A percentile compares a stretch with the other conserved stretches of the same genome.
These are phyloP conservation scores for Cytospora paraplurivora DNA, from an alignment of 2,329 filamentous ascomycete species.

Conservation along the genomic window DNA sequence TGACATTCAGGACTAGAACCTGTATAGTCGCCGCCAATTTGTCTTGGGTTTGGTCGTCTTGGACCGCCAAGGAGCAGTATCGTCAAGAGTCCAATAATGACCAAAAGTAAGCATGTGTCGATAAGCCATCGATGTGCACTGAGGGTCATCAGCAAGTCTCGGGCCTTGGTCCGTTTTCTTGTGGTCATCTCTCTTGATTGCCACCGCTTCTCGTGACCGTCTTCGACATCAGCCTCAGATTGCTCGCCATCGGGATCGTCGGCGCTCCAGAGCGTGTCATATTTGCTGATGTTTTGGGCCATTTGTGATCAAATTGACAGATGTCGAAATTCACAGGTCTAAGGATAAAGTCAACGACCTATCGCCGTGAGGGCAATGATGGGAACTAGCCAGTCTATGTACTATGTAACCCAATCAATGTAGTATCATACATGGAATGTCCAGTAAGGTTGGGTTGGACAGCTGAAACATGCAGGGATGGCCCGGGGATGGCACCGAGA, in stretches of 20 bases:
- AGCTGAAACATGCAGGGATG: background rate
- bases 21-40: slow-evolving; percentile 44
- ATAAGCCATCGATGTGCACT: slow-evolving; percentile 38
- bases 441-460: background rate
- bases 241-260: slow-evolving; percentile 38
- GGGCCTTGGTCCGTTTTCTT: slow-evolving; percentile 26
- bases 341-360: background rate
- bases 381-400: background rate
- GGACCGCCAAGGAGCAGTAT: slow-evolving; percentile 31
- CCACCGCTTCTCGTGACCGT: slow-evolving; percentile 39
- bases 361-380: background rate
- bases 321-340: too few relatives aligned
- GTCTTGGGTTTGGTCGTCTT: slow-evolving; percentile 30
- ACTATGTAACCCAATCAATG: background rate
- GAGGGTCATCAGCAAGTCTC: slow-evolving; percentile 26
- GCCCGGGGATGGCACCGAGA: background rate
- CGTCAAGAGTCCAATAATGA: slow-evolving; percentile 36
- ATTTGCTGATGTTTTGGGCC: slow-evolving; percentile 20
- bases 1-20: slow-evolving; percentile 41
- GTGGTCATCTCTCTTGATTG: slow-evolving; percentile 25
- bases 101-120: slow-evolving; percentile 37
- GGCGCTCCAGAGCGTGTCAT: slow-evolving; percentile 32
- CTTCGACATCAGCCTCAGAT: slow-evolving; percentile 40
- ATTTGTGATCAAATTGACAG: background rate
- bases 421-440: background rate